These are phyloP conservation scores for Candolleomyces aberdarensis DNA, from an alignment of 768 basidiomycete genomes.

Conservation along the genomic window DNA sequence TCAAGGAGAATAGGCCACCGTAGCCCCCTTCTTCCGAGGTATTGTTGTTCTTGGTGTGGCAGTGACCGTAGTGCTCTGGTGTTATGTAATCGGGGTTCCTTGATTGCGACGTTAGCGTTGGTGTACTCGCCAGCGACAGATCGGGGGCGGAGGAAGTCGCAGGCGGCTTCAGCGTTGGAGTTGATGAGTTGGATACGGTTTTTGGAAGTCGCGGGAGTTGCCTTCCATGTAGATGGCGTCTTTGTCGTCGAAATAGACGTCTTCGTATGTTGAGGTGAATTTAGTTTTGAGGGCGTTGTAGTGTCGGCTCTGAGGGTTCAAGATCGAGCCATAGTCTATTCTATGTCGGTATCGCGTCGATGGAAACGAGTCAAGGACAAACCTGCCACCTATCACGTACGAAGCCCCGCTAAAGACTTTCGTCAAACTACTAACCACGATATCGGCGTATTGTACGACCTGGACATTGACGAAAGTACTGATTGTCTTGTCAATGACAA, in stretches of 20 bases:
- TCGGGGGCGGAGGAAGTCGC: constrained; percentile 68
- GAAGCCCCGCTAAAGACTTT: constrained; percentile 94
- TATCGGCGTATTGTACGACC: constrained; percentile 79
- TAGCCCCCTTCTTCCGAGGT: constrained; percentile 49
- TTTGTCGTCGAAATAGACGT: constrained; percentile 83
- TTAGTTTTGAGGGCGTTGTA: constrained; percentile 64
- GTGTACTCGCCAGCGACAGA: constrained; percentile 40
- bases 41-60: constrained; percentile 45
- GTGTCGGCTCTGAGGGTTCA: constrained; percentile 76
- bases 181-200: constrained; percentile 74
- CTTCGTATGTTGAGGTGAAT: constrained; percentile 65
- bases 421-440: constrained; percentile 87
- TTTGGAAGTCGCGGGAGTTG: constrained; percentile 88
- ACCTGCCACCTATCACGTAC: constrained; percentile 99
- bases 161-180: constrained; percentile 76
- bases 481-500: constrained; percentile 92
- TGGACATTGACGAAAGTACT: constrained; percentile 98
- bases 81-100: constrained; percentile 85
- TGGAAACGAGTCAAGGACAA: constrained; percentile 19
- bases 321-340: constrained; percentile 58
- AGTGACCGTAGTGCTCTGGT: constrained; percentile 64
- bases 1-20: constrained; percentile 86
- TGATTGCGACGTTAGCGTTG: constrained; percentile 51
- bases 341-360: background rate
- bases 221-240: constrained; percentile 97